These are phyloP conservation scores for Leccinum pachyderme DNA, from an alignment of 1,284 basidiomycete species.

Conservation along the genomic window DNA sequence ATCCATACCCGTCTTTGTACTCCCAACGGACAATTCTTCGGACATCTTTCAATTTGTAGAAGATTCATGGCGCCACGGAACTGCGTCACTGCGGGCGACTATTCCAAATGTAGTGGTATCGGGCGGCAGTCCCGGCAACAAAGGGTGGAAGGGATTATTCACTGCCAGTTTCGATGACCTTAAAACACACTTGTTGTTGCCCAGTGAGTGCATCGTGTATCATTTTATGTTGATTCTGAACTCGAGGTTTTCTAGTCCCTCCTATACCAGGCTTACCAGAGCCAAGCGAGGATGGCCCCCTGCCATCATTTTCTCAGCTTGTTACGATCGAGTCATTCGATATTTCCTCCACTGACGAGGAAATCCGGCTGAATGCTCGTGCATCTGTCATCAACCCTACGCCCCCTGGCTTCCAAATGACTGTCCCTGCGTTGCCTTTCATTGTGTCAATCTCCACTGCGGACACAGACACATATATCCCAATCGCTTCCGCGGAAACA, in stretches of 20 bases:
- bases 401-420: constrained; percentile 46
- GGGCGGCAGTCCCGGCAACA: constrained; percentile 47
- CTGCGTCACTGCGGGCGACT: constrained; percentile 42
- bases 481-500: constrained; percentile 54
- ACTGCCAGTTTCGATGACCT: constrained; percentile 44
- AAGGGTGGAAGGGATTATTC: constrained; percentile 52
- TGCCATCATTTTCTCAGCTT: constrained; percentile 57
- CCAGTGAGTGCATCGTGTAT: constrained; percentile 44
- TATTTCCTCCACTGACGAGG: constrained; percentile 45
- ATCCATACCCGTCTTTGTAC: constrained; percentile 50
- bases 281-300: constrained; percentile 49
- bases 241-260: constrained; percentile 47
- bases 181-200: constrained; percentile 43
- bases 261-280: constrained; percentile 60
- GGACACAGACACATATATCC: constrained; percentile 30
- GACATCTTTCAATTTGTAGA: constrained; percentile 51
- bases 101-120: constrained; percentile 44
- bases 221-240: constrained; percentile 5
- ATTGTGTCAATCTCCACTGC: constrained; percentile 45
- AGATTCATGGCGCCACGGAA: constrained; percentile 58
- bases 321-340: constrained; percentile 58
- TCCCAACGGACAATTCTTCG: constrained; percentile 52
- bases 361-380: constrained; percentile 48
- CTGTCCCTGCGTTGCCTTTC: constrained; percentile 59
- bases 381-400: constrained; percentile 62